Percentiles rank a stretch among this genome's conserved stretches.
Evolutionary conservation across 768 basidiomycete species (phyloP).

Genomic region (Rhizopogon vinicolor): DNA sequence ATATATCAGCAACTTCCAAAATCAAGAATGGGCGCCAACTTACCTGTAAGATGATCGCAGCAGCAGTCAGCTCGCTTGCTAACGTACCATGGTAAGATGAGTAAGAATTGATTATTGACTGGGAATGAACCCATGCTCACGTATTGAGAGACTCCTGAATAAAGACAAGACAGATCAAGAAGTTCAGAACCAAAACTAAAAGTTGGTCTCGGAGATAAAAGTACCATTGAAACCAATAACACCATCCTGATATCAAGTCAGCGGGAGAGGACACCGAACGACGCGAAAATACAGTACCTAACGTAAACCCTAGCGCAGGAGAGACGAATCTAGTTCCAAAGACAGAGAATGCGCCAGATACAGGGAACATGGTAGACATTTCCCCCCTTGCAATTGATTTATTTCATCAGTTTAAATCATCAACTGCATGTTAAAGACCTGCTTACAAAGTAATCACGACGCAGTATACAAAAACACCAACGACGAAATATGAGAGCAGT

Average conservation of each 20-base stretch:
- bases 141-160: constrained; percentile 33
- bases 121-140: constrained; percentile 18
- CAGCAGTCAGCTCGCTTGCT: constrained; percentile 58
- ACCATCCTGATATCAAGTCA: constrained; percentile 38
- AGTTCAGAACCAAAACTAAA: constrained; percentile 1
- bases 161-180: neutral
- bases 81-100: constrained; percentile 3
- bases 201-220: constrained; percentile 1
- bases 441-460: constrained; percentile 54
- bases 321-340: constrained; percentile 59
- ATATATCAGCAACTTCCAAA: neutral
- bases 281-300: constrained; percentile 30
- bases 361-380: constrained; percentile 61
- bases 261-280: neutral
- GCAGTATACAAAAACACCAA: constrained; percentile 55
- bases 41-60: constrained; percentile 47
- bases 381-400: constrained; percentile 41
- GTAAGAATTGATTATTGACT: constrained; percentile 8
- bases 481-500: constrained; percentile 55
- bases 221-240: constrained; percentile 52
- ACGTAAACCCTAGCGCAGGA: constrained; percentile 54
- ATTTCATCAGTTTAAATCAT: neutral
- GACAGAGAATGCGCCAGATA: constrained; percentile 56
- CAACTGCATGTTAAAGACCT: constrained; percentile 5
- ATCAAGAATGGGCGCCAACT: neutral